A percentile compares a stretch with the other conserved stretches of the same genome.
Evolutionary conservation across 108 stramenopile species (phyloP).

Genomic region (Chaetoceros tenuissimus): DNA sequence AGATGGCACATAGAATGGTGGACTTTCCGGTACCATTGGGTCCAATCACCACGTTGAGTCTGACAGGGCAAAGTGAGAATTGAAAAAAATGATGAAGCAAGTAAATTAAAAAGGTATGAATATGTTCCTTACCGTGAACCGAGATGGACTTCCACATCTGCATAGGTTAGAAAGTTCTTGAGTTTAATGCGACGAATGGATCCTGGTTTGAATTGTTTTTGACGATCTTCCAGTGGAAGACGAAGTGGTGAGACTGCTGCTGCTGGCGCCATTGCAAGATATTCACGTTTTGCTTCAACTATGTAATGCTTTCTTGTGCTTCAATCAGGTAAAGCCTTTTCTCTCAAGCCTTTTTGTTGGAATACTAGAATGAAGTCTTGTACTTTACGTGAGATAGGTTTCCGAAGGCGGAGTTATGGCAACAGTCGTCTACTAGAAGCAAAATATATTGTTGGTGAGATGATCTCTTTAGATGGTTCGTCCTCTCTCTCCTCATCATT

Average conservation of each 20-base stretch:
- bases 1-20: slow-evolving; percentile 89
- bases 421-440: too few relatives aligned
- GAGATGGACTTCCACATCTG: slow-evolving; percentile 53
- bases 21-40: slow-evolving; percentile 97
- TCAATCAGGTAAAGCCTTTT: too few relatives aligned
- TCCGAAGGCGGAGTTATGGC: too few relatives aligned
- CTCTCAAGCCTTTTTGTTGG: too few relatives aligned
- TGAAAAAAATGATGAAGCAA: neutral
- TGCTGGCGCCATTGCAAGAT: too few relatives aligned
- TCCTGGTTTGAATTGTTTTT: slow-evolving; percentile 55
- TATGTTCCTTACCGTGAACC: slow-evolving; percentile 50
- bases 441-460: too few relatives aligned
- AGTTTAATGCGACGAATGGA: slow-evolving; percentile 63
- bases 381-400: too few relatives aligned
- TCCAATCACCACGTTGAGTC: slow-evolving; percentile 89
- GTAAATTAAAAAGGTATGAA: slow-evolving; percentile 4
- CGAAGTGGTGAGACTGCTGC: neutral
- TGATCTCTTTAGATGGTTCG: too few relatives aligned
- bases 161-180: slow-evolving; percentile 68
- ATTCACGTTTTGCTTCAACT: too few relatives aligned
- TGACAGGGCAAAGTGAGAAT: slow-evolving; percentile 11
- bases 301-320: too few relatives aligned
- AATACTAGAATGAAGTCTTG: too few relatives aligned
- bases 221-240: neutral
- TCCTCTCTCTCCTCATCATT: too few relatives aligned